Percentiles rank a stretch among this genome's conserved stretches.
These are phyloP conservation scores for Eudorina sp. DNA, from an alignment of 139 green algal genomes.

Conservation along the genomic window DNA sequence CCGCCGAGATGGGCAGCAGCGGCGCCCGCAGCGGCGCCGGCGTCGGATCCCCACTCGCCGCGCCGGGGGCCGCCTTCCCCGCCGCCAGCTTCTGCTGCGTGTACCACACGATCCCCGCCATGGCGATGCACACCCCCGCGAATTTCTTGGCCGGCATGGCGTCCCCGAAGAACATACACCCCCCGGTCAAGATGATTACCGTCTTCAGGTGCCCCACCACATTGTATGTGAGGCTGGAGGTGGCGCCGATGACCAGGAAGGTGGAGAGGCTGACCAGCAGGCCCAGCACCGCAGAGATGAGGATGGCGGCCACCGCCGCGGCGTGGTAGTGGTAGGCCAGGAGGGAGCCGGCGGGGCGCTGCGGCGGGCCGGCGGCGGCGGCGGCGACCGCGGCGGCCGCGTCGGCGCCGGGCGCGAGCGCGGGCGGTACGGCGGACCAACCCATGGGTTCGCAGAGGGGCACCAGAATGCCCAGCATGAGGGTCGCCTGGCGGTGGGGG, in stretches of 20 bases:
- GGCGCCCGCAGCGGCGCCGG: neutral
- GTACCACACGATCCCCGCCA: conserved; percentile 90
- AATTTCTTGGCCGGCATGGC: conserved; percentile 84
- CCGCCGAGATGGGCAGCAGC: conserved; percentile 23
- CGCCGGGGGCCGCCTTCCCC: neutral
- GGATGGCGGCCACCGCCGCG: conserved; percentile 73
- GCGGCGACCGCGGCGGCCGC: neutral
- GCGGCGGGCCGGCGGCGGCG: neutral
- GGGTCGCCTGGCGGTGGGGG: neutral
- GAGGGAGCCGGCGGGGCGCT: conserved; percentile 62
- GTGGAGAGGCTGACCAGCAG: conserved; percentile 89
- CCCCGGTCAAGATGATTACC: conserved; percentile 87
- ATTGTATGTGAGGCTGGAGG: conserved; percentile 85
- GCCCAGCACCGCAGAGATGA: conserved; percentile 82
- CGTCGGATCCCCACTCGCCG: neutral
- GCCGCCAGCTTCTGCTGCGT: conserved; percentile 59
- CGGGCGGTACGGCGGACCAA: conserved; percentile 11
- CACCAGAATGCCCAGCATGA: conserved; percentile 78
- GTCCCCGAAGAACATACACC: conserved; percentile 89
- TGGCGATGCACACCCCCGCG: conserved; percentile 78
- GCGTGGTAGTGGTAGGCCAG: conserved; percentile 72
- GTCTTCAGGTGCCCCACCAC: conserved; percentile 88
- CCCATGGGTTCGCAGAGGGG: conserved; percentile 85
- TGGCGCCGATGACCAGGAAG: conserved; percentile 84
- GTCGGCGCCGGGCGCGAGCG: neutral